Conservation (phyloP, 176 grass and related monocot species). For the Eragrostis nindensis region DNA sequence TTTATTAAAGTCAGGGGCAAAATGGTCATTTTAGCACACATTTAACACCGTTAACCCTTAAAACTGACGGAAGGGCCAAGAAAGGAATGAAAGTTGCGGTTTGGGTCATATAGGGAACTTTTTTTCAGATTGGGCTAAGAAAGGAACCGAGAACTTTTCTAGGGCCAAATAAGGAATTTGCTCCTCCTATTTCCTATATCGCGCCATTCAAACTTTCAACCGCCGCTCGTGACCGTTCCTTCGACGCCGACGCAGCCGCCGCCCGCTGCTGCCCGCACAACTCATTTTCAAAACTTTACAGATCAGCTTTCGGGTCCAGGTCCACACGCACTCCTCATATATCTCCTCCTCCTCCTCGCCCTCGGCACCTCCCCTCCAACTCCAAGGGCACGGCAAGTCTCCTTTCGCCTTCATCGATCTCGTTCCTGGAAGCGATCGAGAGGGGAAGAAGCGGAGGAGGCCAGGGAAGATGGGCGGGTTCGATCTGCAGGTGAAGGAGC, state of each 20-base stretch:
- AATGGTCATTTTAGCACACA: too few relatives aligned
- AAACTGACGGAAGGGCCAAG: too few relatives aligned
- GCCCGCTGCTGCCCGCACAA: conserved; percentile 1
- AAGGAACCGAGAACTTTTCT: too few relatives aligned
- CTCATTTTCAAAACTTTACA: conserved; percentile 41
- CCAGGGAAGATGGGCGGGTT: conserved; percentile 52
- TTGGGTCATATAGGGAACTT: too few relatives aligned
- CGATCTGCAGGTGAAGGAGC: conserved; percentile 64
- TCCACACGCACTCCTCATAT: conserved; percentile 20
- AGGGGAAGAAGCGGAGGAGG: not conserved
- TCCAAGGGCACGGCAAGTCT: conserved; percentile 1
- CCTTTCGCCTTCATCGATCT: not conserved
- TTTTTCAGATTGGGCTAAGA: too few relatives aligned
- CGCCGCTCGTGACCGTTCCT: not conserved
- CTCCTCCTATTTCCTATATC: too few relatives aligned
- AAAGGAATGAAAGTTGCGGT: too few relatives aligned
- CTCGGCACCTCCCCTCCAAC: not conserved
- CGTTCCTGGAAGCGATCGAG: not conserved
- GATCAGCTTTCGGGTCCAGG: conserved; percentile 23
- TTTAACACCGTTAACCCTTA: too few relatives aligned
- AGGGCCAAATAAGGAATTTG: too few relatives aligned
- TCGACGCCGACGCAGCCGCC: not conserved
- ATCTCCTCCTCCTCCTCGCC: not conserved
- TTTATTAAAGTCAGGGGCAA: too few relatives aligned
- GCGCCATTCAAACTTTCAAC: not conserved